These are phyloP conservation scores for Solanum hybrid DNA, from an alignment of 305 asterid species.

Conservation along the genomic window DNA sequence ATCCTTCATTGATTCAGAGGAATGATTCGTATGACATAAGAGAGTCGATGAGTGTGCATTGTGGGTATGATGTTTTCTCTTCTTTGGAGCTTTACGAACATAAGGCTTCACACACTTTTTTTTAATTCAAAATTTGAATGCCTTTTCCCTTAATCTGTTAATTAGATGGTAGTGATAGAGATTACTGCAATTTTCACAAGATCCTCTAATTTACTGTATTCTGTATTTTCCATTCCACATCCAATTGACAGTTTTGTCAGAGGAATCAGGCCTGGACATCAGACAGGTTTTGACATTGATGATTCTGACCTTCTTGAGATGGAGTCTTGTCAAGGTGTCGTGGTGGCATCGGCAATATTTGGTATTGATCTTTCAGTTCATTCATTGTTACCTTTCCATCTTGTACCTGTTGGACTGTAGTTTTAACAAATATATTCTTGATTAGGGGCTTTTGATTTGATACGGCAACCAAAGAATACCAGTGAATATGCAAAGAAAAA, in stretches of 20 bases:
- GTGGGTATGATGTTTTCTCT: slow-evolving; percentile 56
- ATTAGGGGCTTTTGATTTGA: slow-evolving; percentile 74
- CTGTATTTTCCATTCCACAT: background rate
- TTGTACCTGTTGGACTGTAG: background rate
- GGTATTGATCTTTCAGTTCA: slow-evolving; percentile 32
- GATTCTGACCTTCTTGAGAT: slow-evolving; percentile 74
- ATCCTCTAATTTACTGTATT: background rate
- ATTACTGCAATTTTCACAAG: background rate
- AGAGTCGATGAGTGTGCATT: slow-evolving; percentile 74
- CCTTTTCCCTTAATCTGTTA: background rate
- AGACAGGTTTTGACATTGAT: slow-evolving; percentile 72
- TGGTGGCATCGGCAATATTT: slow-evolving; percentile 87
- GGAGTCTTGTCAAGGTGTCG: slow-evolving; percentile 70
- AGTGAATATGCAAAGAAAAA: slow-evolving; percentile 55
- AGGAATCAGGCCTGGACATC: slow-evolving; percentile 68
- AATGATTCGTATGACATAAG: slow-evolving; percentile 58
- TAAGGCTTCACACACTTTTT: background rate
- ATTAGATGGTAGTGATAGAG: background rate
- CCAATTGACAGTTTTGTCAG: slow-evolving; percentile 47
- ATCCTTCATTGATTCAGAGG: slow-evolving; percentile 64
- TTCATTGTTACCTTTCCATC: background rate
- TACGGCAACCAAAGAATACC: slow-evolving; percentile 67
- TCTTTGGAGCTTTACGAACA: background rate
- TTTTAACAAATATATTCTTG: slow-evolving; percentile 7
- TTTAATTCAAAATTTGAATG: background rate